These are phyloP conservation scores for Lagenidium sp. DNA, from an alignment of 352 stramenopile genomes.

Conservation along the genomic window DNA sequence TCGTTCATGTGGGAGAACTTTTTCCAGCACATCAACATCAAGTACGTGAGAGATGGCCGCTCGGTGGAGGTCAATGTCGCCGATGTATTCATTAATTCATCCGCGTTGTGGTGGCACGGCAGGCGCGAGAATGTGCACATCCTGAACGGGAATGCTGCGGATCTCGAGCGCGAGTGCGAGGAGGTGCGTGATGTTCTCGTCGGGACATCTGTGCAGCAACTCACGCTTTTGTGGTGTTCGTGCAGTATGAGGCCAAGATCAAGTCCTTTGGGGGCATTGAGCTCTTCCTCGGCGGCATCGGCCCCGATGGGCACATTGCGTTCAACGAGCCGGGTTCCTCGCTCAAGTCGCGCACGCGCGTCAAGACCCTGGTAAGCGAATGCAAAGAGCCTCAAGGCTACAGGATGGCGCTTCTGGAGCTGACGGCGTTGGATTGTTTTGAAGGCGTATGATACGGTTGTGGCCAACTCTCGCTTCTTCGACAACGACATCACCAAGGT, in stretches of 20 bases:
- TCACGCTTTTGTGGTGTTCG: too few relatives aligned
- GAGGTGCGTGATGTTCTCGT: slow-evolving; percentile 28
- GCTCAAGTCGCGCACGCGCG: slow-evolving; percentile 66
- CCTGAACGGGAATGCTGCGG: slow-evolving; percentile 71
- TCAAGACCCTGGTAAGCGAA: slow-evolving; percentile 72
- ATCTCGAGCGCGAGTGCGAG: slow-evolving; percentile 68
- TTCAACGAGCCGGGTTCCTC: slow-evolving; percentile 90
- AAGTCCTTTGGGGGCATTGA: slow-evolving; percentile 77
- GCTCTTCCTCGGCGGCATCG: slow-evolving; percentile 89
- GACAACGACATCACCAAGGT: slow-evolving; percentile 69
- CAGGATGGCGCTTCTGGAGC: too few relatives aligned
- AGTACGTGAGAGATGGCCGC: slow-evolving; percentile 22
- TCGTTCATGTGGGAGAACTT: slow-evolving; percentile 88
- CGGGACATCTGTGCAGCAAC: too few relatives aligned
- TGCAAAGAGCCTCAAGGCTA: too few relatives aligned
- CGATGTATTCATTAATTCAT: too few relatives aligned
- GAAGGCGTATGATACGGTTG: slow-evolving; percentile 84
- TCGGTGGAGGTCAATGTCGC: too few relatives aligned
- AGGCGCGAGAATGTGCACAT: slow-evolving; percentile 84
- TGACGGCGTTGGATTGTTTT: too few relatives aligned
- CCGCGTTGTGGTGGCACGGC: not conserved
- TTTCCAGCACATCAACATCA: slow-evolving; percentile 87
- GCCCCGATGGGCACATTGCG: slow-evolving; percentile 89
- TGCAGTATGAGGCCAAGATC: slow-evolving; percentile 80
- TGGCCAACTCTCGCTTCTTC: slow-evolving; percentile 88